Evolutionary conservation across 2,329 filamentous ascomycete species (phyloP).

Genomic region (Cercospora brassicicola): DNA sequence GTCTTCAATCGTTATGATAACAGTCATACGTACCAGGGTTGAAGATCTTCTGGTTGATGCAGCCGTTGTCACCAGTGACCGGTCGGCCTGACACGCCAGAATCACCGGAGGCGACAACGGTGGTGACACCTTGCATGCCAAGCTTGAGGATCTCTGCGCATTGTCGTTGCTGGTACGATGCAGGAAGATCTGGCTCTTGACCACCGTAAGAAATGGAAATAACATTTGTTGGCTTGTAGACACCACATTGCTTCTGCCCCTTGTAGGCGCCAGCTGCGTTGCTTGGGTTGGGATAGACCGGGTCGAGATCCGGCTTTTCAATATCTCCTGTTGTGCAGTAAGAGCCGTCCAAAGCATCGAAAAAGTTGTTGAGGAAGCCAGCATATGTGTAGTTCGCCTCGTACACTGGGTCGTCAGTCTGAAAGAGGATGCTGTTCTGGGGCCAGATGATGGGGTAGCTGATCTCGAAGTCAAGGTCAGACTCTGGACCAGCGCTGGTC

Average conservation of each 20-base stretch:
- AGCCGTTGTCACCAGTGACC: slow-evolving; percentile 41
- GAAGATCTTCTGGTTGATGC: slow-evolving; percentile 40
- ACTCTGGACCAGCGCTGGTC: slow-evolving; percentile 50
- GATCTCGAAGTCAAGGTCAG: slow-evolving; percentile 53
- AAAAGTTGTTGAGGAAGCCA: slow-evolving; percentile 48
- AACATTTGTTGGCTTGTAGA: slow-evolving; percentile 58
- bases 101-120: slow-evolving; percentile 53
- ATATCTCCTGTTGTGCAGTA: slow-evolving; percentile 51
- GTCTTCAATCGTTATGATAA: neutral
- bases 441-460: slow-evolving; percentile 56
- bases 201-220: slow-evolving; percentile 62
- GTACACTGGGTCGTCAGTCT: slow-evolving; percentile 45
- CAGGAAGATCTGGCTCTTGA: slow-evolving; percentile 55
- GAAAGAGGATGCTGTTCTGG: slow-evolving; percentile 52
- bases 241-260: slow-evolving; percentile 46
- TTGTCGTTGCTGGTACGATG: slow-evolving; percentile 54
- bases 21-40: slow-evolving; percentile 30
- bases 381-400: slow-evolving; percentile 40
- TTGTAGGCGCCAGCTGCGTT: slow-evolving; percentile 43
- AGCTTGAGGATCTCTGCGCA: slow-evolving; percentile 52
- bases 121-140: slow-evolving; percentile 51
- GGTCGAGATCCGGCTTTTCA: slow-evolving; percentile 53
- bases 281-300: slow-evolving; percentile 46
- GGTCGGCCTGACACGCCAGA: slow-evolving; percentile 42
- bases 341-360: slow-evolving; percentile 51